Evolutionary conservation across 2,329 filamentous ascomycete genomes (phyloP).

Genomic region (Pseudocercospora fijiensis): DNA sequence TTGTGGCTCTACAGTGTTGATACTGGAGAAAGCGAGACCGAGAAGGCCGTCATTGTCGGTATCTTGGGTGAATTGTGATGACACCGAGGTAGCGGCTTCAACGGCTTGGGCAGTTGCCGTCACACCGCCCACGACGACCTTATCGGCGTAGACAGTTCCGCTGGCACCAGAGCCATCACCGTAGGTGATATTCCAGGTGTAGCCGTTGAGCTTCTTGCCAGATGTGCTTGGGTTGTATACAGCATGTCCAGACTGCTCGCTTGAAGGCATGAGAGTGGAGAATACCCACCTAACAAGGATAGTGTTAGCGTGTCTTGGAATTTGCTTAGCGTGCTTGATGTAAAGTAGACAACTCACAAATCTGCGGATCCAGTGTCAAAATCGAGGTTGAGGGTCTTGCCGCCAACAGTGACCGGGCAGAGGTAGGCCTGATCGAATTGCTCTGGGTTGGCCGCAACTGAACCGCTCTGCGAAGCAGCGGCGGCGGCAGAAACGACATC

Average conservation of each 20-base stretch:
- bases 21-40: conserved; percentile 58
- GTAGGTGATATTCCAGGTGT: conserved; percentile 53
- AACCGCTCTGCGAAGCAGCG: conserved; percentile 40
- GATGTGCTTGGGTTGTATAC: conserved; percentile 54
- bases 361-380: conserved; percentile 67
- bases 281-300: conserved; percentile 60
- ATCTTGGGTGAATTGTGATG: conserved; percentile 53
- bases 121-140: conserved; percentile 60
- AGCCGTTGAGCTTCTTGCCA: conserved; percentile 39
- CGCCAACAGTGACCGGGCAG: conserved; percentile 61
- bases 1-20: conserved; percentile 57
- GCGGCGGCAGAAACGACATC: conserved; percentile 36
- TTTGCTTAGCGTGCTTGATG: background rate
- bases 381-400: conserved; percentile 63
- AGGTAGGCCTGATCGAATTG: conserved; percentile 44
- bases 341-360: conserved; percentile 52
- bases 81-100: conserved; percentile 62
- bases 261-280: conserved; percentile 56
- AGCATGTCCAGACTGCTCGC: conserved; percentile 54
- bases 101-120: conserved; percentile 63
- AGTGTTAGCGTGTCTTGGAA: conserved; percentile 8
- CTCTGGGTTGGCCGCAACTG: conserved; percentile 43
- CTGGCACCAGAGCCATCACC: conserved; percentile 64
- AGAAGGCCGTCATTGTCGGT: conserved; percentile 59
- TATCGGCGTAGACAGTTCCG: conserved; percentile 66